Base-by-base conservation (phyloP, 192 early-diverging fungal genomes). In the Spizellomyces sp. region DNA sequence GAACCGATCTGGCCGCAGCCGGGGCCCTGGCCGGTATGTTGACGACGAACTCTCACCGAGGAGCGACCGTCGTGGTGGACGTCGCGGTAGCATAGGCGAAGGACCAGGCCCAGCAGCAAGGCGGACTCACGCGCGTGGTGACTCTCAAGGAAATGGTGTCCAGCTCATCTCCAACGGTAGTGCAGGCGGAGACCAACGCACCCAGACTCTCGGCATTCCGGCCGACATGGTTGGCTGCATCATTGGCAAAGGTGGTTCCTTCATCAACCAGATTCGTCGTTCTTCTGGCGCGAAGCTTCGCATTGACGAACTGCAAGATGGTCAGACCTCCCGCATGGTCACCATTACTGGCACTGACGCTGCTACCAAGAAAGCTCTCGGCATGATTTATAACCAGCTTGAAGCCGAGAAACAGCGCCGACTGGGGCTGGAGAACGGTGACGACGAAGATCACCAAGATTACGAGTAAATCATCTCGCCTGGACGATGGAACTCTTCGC, bases 211-310 rank as follows among this genome's bases (percentile, higher is more conserved):
- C 76, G 86, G 87, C 47, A 93, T 99, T 64, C 94, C 96, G 17
- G 86, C 88, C 74, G 95, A 96, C 76, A 91, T 98, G 92, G 94
- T 96, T 55, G 96, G 96, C 41, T 94, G 93, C 77, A 96, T 99
- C 80, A 99, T 99, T 80, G 96, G 96, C 65, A 95, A 95, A 78
- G 91, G 87, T 50, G 96, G 95, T 5, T 44, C 56, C 41, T 83
- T 79, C 66, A 86, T 86, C 65, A 87, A 81, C 70, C 75, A 83
- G 58, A 83, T 88, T 60, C 68, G 86, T 22, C 54, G 69, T 5
- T 19, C 47, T 22, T 76, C 81, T 59, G 81, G 83, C 12, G 77
- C 74, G 45, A 88, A 90, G 57, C 95, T 99, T 70, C 89, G 91
- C 70, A 97, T 99, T 75, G 93, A 93, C 79, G 87, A 88, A 22